Conservation (phyloP, 495 filamentous ascomycete species). For the Penicillium steckii region DNA sequence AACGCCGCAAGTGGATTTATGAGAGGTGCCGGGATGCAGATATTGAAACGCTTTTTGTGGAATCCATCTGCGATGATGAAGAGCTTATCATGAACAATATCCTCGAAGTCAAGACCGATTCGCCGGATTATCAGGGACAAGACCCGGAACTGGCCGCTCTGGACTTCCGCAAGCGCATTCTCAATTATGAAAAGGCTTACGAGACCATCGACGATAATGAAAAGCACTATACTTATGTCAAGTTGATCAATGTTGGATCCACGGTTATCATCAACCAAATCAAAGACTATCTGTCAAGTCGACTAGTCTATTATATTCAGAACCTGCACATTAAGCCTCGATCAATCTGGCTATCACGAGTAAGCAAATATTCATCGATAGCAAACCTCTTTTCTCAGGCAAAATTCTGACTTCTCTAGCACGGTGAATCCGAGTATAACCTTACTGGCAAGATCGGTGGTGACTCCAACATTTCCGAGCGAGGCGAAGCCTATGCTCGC, state of each 20-base stretch:
- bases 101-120: conserved; percentile 94
- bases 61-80: conserved; percentile 93
- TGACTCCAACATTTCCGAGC: conserved; percentile 81
- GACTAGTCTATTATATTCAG: conserved; percentile 97
- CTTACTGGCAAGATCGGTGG: conserved; percentile 86
- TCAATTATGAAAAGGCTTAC: conserved; percentile 95
- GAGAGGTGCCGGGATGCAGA: conserved; percentile 68
- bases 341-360: conserved; percentile 93
- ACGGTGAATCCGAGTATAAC: conserved; percentile 93
- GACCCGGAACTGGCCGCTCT: conserved; percentile 86
- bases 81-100: conserved; percentile 96
- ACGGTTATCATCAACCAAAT: conserved; percentile 98
- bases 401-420: conserved; percentile 46
- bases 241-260: conserved; percentile 93
- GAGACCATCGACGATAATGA: conserved; percentile 88
- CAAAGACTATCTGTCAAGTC: conserved; percentile 91
- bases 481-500: conserved; percentile 81
- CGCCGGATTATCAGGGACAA: conserved; percentile 89
- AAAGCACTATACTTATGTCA: conserved; percentile 83
- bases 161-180: conserved; percentile 92
- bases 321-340: conserved; percentile 97
- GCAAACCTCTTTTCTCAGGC: background rate
- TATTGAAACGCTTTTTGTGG: conserved; percentile 91
- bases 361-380: conserved; percentile 45
- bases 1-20: conserved; percentile 86